Conservation (phyloP, 2,329 filamentous ascomycete genomes). For the Talaromyces sp. region DNA sequence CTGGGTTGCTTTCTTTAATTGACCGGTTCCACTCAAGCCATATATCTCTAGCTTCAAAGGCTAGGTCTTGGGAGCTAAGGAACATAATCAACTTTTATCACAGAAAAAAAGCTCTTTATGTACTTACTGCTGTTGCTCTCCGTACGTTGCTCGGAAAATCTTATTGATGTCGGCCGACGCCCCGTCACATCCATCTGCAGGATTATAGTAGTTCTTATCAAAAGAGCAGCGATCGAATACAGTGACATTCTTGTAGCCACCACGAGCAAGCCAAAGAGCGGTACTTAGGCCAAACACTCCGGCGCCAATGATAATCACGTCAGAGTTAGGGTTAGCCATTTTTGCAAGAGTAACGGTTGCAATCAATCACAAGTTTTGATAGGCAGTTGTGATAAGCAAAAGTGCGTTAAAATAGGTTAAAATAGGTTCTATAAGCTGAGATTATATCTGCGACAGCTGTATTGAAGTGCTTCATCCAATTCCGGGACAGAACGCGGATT, state of each 20-base stretch:
- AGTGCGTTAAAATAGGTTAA: too few relatives aligned
- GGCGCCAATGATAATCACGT: slow-evolving; percentile 20
- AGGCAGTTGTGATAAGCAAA: too few relatives aligned
- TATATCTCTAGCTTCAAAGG: slow-evolving; percentile 35
- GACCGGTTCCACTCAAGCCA: slow-evolving; percentile 44
- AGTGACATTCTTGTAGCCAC: slow-evolving; percentile 44
- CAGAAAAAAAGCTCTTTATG: too few relatives aligned
- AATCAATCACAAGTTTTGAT: too few relatives aligned
- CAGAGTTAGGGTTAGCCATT: too few relatives aligned
- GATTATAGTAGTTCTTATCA: slow-evolving; percentile 36
- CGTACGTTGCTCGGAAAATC: slow-evolving; percentile 40
- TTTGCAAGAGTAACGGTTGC: too few relatives aligned
- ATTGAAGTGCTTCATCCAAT: too few relatives aligned
- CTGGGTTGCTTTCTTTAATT: slow-evolving; percentile 6
- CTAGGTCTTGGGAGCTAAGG: slow-evolving; percentile 44
- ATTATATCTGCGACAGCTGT: too few relatives aligned
- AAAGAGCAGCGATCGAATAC: slow-evolving; percentile 47
- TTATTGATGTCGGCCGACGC: slow-evolving; percentile 46
- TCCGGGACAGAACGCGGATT: too few relatives aligned
- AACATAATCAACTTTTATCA: too few relatives aligned
- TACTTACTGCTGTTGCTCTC: slow-evolving; percentile 22
- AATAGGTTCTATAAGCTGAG: too few relatives aligned
- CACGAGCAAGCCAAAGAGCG: slow-evolving; percentile 38
- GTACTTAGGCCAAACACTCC: slow-evolving; percentile 26
- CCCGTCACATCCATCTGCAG: slow-evolving; percentile 38